Base-by-base conservation (phyloP, 192 early-diverging fungal species). In the Funneliformis mosseae region DNA sequence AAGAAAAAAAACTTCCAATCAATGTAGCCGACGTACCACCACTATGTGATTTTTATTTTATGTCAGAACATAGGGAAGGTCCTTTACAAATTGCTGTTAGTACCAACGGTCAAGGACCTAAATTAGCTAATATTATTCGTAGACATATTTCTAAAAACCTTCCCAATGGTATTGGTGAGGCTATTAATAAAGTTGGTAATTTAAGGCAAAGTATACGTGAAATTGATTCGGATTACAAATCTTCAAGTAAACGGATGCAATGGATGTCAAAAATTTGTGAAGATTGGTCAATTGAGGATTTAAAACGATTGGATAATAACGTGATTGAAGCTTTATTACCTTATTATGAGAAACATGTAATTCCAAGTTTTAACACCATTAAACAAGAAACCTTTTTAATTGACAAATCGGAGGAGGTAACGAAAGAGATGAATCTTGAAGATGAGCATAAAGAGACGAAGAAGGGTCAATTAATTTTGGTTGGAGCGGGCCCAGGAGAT, bases 31-130 rank as follows among this genome's bases (percentile, higher is more conserved):
- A 97, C 80, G 93, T 97, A 41, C 96, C 96, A 25, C 91, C 92
- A 11, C 81, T 94, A 77, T 98, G 96, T 82, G 95, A 96, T 79
- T 98, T 98, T 85, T 97, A 93, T 85, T 96, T 98, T 84, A 94
- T 96, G 87, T 94, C 94, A 42, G 92, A 92, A 28, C 91, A 94
- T 81, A 84, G 94, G 25, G 94, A 96, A 72, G 90, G 92, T 74
- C 92, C 93, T 48, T 86, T 97, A n/a, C 96, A 97, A 81, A 91
- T 98, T 76, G 95, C 93, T 5, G 93, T 98, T 18, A 94, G 93
- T 41, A 96, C 96, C 4, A 95, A 95, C 72, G 95, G 95, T 0
- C 90, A 94, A 80, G 96, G 95, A 16, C 96, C 96, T 6, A 88
- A 94, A 41, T 81, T 98, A 64, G 96, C 94, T n/a, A 96, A 92